A percentile compares a stretch with the other conserved stretches of the same genome.
These are phyloP conservation scores for Ophiosphaerella herpotricha DNA, from an alignment of 2,329 filamentous ascomycete species.

Conservation along the genomic window DNA sequence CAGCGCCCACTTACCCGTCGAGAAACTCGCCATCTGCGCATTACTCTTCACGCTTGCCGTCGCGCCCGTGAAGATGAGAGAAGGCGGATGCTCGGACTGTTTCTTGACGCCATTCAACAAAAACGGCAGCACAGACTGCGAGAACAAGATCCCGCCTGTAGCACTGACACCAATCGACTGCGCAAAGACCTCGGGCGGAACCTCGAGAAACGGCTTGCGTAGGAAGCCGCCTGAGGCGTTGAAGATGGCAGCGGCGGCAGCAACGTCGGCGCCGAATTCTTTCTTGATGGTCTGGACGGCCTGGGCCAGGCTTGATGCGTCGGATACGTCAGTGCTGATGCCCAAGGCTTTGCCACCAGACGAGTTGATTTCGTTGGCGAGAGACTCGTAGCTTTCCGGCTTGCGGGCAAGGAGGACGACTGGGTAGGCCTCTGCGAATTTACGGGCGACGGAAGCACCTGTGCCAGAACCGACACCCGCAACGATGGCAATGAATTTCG, in stretches of 20 bases:
- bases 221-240: constrained; percentile 67
- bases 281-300: constrained; percentile 68
- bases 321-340: constrained; percentile 68
- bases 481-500: constrained; percentile 68
- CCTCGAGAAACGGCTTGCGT: constrained; percentile 65
- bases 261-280: constrained; percentile 58
- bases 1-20: constrained; percentile 78
- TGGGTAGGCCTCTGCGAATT: constrained; percentile 67
- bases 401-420: constrained; percentile 76
- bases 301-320: constrained; percentile 57
- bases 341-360: constrained; percentile 72
- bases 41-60: constrained; percentile 78
- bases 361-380: constrained; percentile 70
- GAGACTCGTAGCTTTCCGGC: constrained; percentile 66
- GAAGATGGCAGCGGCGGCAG: constrained; percentile 65
- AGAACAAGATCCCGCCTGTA: constrained; percentile 75
- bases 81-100: constrained; percentile 67
- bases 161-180: constrained; percentile 52
- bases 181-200: constrained; percentile 62
- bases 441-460: constrained; percentile 64
- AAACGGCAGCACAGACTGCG: constrained; percentile 71
- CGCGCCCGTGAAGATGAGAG: constrained; percentile 83
- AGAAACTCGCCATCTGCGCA: constrained; percentile 71
- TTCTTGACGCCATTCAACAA: constrained; percentile 65
- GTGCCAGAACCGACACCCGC: constrained; percentile 75